These are phyloP conservation scores for Hypoxylon sp. DNA, from an alignment of 2,329 filamentous ascomycete genomes.

Conservation along the genomic window DNA sequence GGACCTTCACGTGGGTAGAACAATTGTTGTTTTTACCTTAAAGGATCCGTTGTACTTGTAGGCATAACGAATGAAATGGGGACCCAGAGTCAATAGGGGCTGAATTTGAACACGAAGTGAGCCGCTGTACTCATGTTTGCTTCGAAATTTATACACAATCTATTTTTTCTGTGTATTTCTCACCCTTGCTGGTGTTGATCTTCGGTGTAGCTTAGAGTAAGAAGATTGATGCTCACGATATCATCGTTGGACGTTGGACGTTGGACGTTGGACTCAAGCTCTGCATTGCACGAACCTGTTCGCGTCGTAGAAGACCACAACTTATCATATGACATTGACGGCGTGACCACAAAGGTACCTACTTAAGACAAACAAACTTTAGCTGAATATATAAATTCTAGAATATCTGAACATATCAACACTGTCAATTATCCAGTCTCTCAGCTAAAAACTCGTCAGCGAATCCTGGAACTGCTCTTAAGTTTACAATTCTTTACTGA, in stretches of 20 bases:
- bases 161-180: not conserved
- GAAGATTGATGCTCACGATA: not conserved
- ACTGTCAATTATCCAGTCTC: not conserved
- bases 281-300: not conserved
- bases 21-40: not conserved
- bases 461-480: not conserved
- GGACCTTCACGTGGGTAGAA: not conserved
- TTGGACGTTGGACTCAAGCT: not conserved
- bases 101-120: not conserved
- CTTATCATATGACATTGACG: not conserved
- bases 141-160: not conserved
- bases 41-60: not conserved
- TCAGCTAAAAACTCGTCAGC: not conserved
- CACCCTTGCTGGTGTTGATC: not conserved
- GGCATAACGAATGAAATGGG: not conserved
- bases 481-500: not conserved
- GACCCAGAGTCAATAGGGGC: not conserved
- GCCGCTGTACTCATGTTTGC: not conserved
- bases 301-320: not conserved
- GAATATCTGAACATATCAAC: not conserved
- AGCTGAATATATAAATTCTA: not conserved
- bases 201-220: not conserved
- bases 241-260: not conserved
- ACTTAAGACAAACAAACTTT: not conserved
- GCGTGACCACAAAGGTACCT: not conserved